Evolutionary conservation across 495 filamentous ascomycete species (phyloP).

Genomic region (Penicillium canariense): DNA sequence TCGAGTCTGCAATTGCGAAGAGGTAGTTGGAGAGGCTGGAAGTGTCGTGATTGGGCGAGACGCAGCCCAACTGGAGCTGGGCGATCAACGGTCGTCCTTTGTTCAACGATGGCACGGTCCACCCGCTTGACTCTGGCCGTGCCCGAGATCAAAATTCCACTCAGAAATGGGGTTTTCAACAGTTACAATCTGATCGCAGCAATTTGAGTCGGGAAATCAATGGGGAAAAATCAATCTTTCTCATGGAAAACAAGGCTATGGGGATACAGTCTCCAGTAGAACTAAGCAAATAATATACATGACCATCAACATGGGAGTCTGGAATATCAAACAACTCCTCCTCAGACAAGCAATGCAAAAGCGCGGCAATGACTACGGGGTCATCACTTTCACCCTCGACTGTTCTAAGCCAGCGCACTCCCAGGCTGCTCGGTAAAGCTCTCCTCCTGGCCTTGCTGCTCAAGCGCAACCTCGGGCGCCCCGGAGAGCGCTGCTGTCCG

Average conservation of each 20-base stretch:
- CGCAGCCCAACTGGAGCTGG: conserved; percentile 15
- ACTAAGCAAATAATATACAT: conserved; percentile 37
- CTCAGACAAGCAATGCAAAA: conserved; percentile 5
- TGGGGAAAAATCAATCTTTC: conserved; percentile 5
- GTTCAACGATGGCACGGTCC: conserved; percentile 9
- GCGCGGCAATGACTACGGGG: not conserved
- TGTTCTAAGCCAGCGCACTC: not conserved
- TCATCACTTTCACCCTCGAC: not conserved
- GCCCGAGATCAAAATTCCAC: not conserved
- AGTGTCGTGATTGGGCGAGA: conserved; percentile 25
- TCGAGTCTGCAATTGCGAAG: conserved; percentile 11
- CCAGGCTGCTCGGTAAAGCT: conserved; percentile 5
- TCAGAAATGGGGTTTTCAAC: too few relatives aligned
- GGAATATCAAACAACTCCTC: conserved; percentile 3
- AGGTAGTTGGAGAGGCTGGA: conserved; percentile 25
- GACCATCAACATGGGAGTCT: conserved; percentile 17
- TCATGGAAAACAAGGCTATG: conserved; percentile 18
- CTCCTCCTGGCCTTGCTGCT: conserved; percentile 17
- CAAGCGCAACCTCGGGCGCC: conserved; percentile 29
- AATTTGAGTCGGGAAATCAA: not conserved
- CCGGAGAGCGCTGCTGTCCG: conserved; percentile 30
- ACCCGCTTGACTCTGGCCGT: not conserved
- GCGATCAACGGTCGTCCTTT: conserved; percentile 19
- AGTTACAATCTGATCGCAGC: too few relatives aligned
- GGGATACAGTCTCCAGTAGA: conserved; percentile 25